Percentiles rank a stretch among this genome's conserved stretches.
phyloP scores from a whole-genome alignment of 2,329 filamentous ascomycete genomes.

The Arthrobotrys entomopaga region DNA sequence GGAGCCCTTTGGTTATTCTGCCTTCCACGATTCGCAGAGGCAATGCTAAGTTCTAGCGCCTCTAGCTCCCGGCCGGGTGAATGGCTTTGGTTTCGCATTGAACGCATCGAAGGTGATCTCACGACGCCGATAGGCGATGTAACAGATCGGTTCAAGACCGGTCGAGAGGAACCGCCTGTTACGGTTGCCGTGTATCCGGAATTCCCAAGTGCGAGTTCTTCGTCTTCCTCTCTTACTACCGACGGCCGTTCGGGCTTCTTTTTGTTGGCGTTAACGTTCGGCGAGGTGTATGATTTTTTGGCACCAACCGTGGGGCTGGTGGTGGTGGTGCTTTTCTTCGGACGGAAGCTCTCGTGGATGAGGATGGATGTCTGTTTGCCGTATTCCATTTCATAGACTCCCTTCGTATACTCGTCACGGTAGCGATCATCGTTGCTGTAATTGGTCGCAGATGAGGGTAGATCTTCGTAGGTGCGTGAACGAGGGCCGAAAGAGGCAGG shows the following conservation, averaged over 20 bases:
- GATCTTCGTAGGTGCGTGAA: slow-evolving; percentile 46
- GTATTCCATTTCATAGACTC: slow-evolving; percentile 50
- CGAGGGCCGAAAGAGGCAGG: slow-evolving; percentile 70
- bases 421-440: slow-evolving; percentile 34
- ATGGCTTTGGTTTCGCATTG: neutral
- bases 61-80: slow-evolving; percentile 42
- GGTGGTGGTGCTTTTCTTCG: slow-evolving; percentile 18
- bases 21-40: slow-evolving; percentile 33
- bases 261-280: slow-evolving; percentile 4
- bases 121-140: slow-evolving; percentile 37
- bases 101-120: slow-evolving; percentile 21
- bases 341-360: slow-evolving; percentile 46
- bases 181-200: slow-evolving; percentile 42
- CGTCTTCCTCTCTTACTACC: slow-evolving; percentile 31
- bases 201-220: slow-evolving; percentile 31
- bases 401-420: slow-evolving; percentile 35
- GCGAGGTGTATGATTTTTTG: slow-evolving; percentile 31
- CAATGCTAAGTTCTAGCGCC: slow-evolving; percentile 45
- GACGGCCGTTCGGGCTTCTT: slow-evolving; percentile 25
- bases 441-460: slow-evolving; percentile 51
- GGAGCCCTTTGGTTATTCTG: slow-evolving; percentile 40
- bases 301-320: no score
- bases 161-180: slow-evolving; percentile 22
- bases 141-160: slow-evolving; percentile 26
- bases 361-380: slow-evolving; percentile 47